Evolutionary conservation across 2,329 filamentous ascomycete genomes (phyloP).

Genomic region (Aurifilum marmelostoma): DNA sequence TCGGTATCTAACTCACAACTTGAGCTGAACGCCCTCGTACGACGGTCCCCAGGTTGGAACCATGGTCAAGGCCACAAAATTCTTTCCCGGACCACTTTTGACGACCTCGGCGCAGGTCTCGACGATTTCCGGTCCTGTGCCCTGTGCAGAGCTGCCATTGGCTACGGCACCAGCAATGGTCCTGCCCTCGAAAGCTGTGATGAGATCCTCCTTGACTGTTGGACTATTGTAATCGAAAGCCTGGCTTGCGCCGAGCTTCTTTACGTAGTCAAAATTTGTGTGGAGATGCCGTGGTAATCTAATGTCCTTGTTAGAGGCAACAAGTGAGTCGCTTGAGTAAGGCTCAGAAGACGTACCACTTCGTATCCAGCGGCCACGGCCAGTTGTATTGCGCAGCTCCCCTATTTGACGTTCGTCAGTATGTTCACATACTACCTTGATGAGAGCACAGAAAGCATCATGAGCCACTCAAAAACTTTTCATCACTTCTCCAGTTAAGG

Average conservation of each 20-base stretch:
- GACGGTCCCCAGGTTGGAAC: slow-evolving; percentile 35
- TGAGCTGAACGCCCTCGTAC: slow-evolving; percentile 34
- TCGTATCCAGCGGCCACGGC: slow-evolving; percentile 46
- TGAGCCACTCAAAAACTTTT: not conserved
- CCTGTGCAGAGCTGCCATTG: slow-evolving; percentile 33
- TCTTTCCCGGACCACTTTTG: slow-evolving; percentile 33
- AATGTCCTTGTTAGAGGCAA: not conserved
- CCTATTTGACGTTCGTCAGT: slow-evolving; percentile 27
- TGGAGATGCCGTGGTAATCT: slow-evolving; percentile 42
- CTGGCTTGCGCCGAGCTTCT: slow-evolving; percentile 31
- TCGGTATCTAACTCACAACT: slow-evolving; percentile 25
- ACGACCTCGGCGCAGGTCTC: slow-evolving; percentile 27
- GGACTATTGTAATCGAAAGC: slow-evolving; percentile 34
- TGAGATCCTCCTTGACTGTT: slow-evolving; percentile 35
- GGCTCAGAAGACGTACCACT: slow-evolving; percentile 34
- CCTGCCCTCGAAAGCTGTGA: slow-evolving; percentile 36
- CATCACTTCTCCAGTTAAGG: not conserved
- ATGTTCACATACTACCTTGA: too few species aligned
- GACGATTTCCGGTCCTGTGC: slow-evolving; percentile 35
- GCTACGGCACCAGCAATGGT: slow-evolving; percentile 38
- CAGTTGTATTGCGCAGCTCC: slow-evolving; percentile 49
- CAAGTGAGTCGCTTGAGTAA: not conserved
- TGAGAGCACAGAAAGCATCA: too few species aligned
- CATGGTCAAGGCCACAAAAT: slow-evolving; percentile 35
- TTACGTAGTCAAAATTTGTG: slow-evolving; percentile 42